These are phyloP conservation scores for Wickerhamomyces chambardii DNA, from an alignment of 805 yeast genomes.

Conservation along the genomic window DNA sequence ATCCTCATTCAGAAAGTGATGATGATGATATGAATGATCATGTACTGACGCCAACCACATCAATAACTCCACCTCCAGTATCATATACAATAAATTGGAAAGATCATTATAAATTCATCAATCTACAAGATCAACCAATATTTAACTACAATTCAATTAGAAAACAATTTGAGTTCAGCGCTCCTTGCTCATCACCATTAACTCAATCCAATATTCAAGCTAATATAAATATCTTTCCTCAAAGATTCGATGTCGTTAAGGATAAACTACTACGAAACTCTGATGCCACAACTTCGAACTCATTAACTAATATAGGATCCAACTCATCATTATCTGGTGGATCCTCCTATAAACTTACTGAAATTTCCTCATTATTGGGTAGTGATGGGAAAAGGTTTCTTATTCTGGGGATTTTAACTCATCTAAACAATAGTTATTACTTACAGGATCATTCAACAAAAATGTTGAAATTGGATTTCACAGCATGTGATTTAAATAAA, in stretches of 20 bases:
- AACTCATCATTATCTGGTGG: slow-evolving; percentile 1
- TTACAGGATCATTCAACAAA: slow-evolving; percentile 77
- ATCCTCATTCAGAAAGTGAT: no score
- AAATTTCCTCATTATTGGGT: slow-evolving; percentile 80
- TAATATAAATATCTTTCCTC: slow-evolving; percentile 33
- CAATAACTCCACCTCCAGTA: slow-evolving; percentile 16
- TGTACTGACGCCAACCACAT: slow-evolving; percentile 16
- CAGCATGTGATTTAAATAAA: slow-evolving; percentile 50
- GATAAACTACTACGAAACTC: slow-evolving; percentile 76
- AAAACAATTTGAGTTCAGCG: slow-evolving; percentile 45
- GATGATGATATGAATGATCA: slow-evolving; percentile 9
- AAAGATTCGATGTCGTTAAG: slow-evolving; percentile 51
- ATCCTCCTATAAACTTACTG: slow-evolving; percentile 37
- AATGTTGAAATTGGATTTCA: slow-evolving; percentile 51
- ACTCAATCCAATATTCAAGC: slow-evolving; percentile 17
- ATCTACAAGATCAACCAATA: slow-evolving; percentile 55
- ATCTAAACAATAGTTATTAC: slow-evolving; percentile 59
- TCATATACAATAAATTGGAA: slow-evolving; percentile 46
- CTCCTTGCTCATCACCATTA: slow-evolving; percentile 11
- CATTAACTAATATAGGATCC: slow-evolving; percentile 19
- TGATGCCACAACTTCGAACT: slow-evolving; percentile 39
- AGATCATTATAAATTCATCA: slow-evolving; percentile 60
- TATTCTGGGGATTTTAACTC: slow-evolving; percentile 66
- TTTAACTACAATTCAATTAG: slow-evolving; percentile 53
- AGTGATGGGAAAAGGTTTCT: slow-evolving; percentile 70